phyloP scores from a whole-genome alignment of 208 protist genomes.

The Spironucleus salmonicida region DNA sequence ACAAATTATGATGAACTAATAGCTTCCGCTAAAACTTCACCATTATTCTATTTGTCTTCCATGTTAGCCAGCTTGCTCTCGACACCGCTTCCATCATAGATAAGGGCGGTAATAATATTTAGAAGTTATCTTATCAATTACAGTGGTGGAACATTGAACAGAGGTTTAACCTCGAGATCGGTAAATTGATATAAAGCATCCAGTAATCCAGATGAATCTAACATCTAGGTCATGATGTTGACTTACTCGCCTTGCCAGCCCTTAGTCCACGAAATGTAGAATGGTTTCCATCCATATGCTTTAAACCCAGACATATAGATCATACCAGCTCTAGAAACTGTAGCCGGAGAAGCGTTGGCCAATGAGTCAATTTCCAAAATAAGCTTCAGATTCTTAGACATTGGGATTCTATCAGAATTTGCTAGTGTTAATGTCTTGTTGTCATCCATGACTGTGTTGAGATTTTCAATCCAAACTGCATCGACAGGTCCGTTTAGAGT shows the following conservation, averaged over 20 bases:
- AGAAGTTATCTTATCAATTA: background rate
- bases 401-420: conserved; percentile 85
- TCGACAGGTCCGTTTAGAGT: conserved; percentile 89
- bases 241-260: conserved; percentile 25
- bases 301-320: conserved; percentile 81
- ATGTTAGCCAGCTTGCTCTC: background rate
- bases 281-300: conserved; percentile 64
- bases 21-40: background rate
- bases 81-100: conserved; percentile 3
- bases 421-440: conserved; percentile 83
- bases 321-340: conserved; percentile 89
- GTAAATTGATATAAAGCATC: conserved; percentile 23
- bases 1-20: background rate
- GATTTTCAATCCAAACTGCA: conserved; percentile 93
- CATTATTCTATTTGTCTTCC: background rate
- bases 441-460: conserved; percentile 94
- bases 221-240: background rate
- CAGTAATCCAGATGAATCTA: background rate
- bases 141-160: background rate
- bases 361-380: conserved; percentile 89
- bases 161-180: conserved; percentile 35
- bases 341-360: conserved; percentile 92
- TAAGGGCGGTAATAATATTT: background rate
- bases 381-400: conserved; percentile 65
- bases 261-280: conserved; percentile 48